Base-by-base conservation (phyloP, 2,329 filamentous ascomycete species). In the Penicillium aurantiogriseum region DNA sequence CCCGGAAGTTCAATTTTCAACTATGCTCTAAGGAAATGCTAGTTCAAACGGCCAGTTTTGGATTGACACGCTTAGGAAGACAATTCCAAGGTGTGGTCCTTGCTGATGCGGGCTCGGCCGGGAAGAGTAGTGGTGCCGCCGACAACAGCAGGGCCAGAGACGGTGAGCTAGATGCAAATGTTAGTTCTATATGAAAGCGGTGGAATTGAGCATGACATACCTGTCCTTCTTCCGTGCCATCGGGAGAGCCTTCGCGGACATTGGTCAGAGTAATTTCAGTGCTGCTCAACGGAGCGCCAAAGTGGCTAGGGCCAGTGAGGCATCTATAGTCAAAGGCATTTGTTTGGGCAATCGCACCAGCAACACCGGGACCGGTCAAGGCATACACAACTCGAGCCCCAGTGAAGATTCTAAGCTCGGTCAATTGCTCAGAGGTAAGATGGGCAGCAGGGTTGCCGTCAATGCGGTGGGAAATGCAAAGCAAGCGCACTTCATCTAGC, bases 261-360 rank as follows among this genome's bases (percentile, higher is more conserved):
- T 65, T 69, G n/a, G 64, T 71, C 59, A 96, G 72, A 68, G 89
- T 83, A 39, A 97, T 73, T 77, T 97, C 93, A 1, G 93, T 83
- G 65, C 86, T 88, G 62, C 88, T 90, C 40, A 94, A 71, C 2
- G 93, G 92, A 10, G 88, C 81, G 3, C 94, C 94, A 69, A 97
- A 96, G 73, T 96, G 92, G 57, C 75, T 80, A 45, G 78, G 76
- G 44, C 75, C 75, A 13, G 63, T 61, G 19, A 75, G 73, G 36
- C 75, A 76, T 48, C 93, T 81, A 74, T 97, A 97, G 72, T 97
- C 93, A 70, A 90, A 95, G 39, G 92, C 82, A 60, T 90, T 87
- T 8, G 90, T 96, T 77, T 97, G 93, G 1, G 88, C 81, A n/a
- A 96, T 85, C 0, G 92, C 88, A 38, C 94, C 94, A 2, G 92